Base-by-base conservation (phyloP, 108 stramenopile species). In the Parietichytrium sp. region DNA sequence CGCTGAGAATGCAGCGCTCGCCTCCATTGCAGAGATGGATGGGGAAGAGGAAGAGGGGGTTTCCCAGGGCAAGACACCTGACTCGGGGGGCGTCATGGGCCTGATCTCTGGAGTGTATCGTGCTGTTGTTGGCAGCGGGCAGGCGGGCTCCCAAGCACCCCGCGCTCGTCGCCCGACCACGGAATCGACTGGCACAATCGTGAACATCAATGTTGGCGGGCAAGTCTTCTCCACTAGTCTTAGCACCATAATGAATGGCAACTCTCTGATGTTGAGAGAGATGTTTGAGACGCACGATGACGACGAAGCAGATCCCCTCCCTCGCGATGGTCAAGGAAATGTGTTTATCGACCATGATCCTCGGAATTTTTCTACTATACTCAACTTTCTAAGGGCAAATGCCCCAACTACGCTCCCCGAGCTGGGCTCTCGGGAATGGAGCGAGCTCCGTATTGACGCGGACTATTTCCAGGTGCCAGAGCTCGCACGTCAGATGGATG, bases 301-400 rank as follows among this genome's bases (percentile, higher is more conserved):
- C 8, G 61, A 27, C 52, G 6, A 7, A 15, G 1, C 52, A 0
- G 61, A 72, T 25, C 61, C 61, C 23, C 61, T 33, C 42, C 23
- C 20, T n/a, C 45, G 36, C 20, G 61, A 72, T 20, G 61, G 45
- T 6, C 38, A 72, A 7, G 61, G 61, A 33, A 7, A 72, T 42
- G 45, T 72, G 38, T 72, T 72, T 42, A 72, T 72, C 42, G 61
- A 72, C 3, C 61, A 72, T 20, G 61, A 72, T 20, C 61, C 61
- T n/a, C 36, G 45, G 33, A 33, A 72, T 25, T 72, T 72, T 27
- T n/a, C 23, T 42, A 45, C 42, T 25, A 33, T 72, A 42, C 61
- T 72, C 42, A 72, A 72, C 61, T 72, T 23, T 42, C 36, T 72
- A 42, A 33, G 61, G 23, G 20, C 61, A n/a, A 72, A 36, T 42